A percentile compares a stretch with the other conserved stretches of the same genome.
phyloP scores from a whole-genome alignment of 2,329 filamentous ascomycete genomes.

The Exophiala phaeomuriformis region DNA sequence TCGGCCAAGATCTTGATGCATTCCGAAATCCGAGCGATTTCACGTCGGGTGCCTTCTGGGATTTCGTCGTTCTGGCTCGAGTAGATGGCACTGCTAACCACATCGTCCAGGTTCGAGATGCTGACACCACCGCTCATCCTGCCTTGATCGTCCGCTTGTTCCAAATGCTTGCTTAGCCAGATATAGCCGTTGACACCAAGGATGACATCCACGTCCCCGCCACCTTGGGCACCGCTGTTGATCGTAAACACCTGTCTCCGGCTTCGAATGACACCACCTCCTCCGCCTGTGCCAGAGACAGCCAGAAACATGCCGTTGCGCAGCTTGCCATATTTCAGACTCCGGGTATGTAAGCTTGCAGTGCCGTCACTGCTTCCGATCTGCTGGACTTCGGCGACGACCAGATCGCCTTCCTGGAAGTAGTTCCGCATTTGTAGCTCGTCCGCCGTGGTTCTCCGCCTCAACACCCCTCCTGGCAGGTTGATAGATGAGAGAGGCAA shows the following conservation, averaged over 20 bases:
- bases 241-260: constrained; percentile 85
- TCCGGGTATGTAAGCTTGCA: constrained; percentile 81
- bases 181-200: constrained; percentile 96
- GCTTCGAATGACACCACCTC: constrained; percentile 69
- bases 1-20: constrained; percentile 78
- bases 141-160: constrained; percentile 44
- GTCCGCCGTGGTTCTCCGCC: constrained; percentile 87
- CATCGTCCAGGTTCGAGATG: constrained; percentile 84
- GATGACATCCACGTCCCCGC: constrained; percentile 64
- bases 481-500: constrained; percentile 88
- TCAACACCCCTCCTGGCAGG: constrained; percentile 82
- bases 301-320: constrained; percentile 85
- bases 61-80: constrained; percentile 92
- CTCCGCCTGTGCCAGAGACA: constrained; percentile 70
- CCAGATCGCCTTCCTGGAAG: constrained; percentile 87
- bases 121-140: constrained; percentile 37
- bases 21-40: constrained; percentile 77
- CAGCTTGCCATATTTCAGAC: constrained; percentile 88
- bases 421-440: constrained; percentile 97
- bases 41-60: constrained; percentile 65
- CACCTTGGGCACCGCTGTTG: constrained; percentile 38
- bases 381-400: constrained; percentile 91
- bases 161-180: constrained; percentile 81
- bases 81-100: constrained; percentile 76
- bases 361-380: constrained; percentile 71